Base-by-base conservation (phyloP, 2,329 filamentous ascomycete species). In the Chrysosphaeria jannelii region DNA sequence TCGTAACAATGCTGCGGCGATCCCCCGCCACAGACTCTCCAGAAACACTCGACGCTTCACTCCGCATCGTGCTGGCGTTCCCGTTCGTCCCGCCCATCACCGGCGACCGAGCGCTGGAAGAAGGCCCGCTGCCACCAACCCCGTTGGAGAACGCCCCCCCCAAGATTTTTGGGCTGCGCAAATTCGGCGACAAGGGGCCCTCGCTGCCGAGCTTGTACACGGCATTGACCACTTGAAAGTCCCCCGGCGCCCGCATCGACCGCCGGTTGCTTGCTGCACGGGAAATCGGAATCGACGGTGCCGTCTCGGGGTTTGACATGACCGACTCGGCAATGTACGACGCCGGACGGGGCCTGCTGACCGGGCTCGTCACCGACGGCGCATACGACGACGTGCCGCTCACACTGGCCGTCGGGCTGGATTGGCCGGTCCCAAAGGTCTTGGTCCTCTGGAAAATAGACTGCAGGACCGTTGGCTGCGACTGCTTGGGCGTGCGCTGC, bases 161-260 rank as follows among this genome's bases (percentile, higher is more conserved):
- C 45, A 70, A 70, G 15, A 60, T 62, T 36, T 60, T 52, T 30
- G 59, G 58, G 39, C 57, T 48, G 29, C 66, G 46, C 34, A 65
- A 45, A 4, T 56, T 48, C 21, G 61, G 53, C 12, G 65, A 69
- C 20, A 58, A 50, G 6, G 63, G 56, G 4, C 60, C 56, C 12
- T 69, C 67, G 7, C 64, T 58, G 5, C 25, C 21, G 14, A 14
- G 22, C 36, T 67, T 68, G 47, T 88, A 88, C 71, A 90, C 89
- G 42, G 79, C 78, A 35, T 74, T 75, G 23, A 90, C 68, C 14
- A 89, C 59, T 40, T 68, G 62, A 34, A 68, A 62, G 35, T 59
- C 65, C 45, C 59, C 58, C 26, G 63, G 63, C n/a, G n/a, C n/a
- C 19, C 62, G 31, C 11, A 26, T 26, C 2, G 27, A 48, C 28